Conservation (phyloP, 2,329 filamentous ascomycete genomes). For the Pseudohalonectria lignicola region DNA sequence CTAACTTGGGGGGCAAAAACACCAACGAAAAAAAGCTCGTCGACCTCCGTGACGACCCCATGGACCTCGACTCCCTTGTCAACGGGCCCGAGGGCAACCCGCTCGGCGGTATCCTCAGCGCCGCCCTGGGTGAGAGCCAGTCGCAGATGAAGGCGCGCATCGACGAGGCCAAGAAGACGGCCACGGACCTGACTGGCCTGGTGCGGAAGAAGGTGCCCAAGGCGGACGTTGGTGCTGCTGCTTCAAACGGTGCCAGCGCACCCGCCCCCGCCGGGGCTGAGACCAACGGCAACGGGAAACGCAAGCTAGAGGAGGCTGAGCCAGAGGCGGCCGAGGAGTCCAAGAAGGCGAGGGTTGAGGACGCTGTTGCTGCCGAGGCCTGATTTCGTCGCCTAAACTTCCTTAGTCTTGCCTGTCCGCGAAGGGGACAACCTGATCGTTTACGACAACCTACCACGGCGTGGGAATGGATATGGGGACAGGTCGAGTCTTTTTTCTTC, state of each 20-base stretch:
- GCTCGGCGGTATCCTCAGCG: constrained; percentile 50
- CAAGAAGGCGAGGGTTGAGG: constrained; percentile 1
- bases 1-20: no score
- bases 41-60: constrained; percentile 55
- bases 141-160: constrained; percentile 51
- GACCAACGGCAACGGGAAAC: constrained; percentile 19
- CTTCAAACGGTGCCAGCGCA: constrained; percentile 16
- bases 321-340: constrained; percentile 1
- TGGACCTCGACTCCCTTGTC: constrained; percentile 45
- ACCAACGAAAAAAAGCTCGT: constrained; percentile 34
- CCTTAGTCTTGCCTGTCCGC: no score
- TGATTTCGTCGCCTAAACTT: no score
- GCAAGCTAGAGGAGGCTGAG: constrained; percentile 12
- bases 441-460: no score
- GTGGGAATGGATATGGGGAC: no score
- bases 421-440: no score
- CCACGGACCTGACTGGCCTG: constrained; percentile 63
- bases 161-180: constrained; percentile 61
- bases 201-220: constrained; percentile 54
- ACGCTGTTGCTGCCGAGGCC: no score
- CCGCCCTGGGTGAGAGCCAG: constrained; percentile 50
- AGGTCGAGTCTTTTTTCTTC: no score
- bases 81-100: constrained; percentile 27
- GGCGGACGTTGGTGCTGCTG: constrained; percentile 19
- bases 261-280: constrained; percentile 17